Percentiles rank a stretch among this genome's conserved stretches.
These are phyloP conservation scores for Chalciporus piperatoides DNA, from an alignment of 1,284 basidiomycete genomes.

Conservation along the genomic window DNA sequence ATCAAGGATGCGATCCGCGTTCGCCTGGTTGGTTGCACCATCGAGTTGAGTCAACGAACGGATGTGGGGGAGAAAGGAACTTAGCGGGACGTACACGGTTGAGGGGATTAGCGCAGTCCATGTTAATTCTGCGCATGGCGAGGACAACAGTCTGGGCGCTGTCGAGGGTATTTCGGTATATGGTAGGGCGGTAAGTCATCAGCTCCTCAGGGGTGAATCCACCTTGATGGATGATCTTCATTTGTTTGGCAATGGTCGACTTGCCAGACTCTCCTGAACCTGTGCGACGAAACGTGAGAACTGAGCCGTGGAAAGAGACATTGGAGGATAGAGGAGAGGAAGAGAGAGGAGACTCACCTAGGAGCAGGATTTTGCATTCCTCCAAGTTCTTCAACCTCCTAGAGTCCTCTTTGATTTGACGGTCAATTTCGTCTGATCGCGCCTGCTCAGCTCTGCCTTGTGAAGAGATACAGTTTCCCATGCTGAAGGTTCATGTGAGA, in stretches of 20 bases:
- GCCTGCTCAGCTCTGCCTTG: conserved; percentile 60
- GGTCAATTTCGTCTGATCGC: conserved; percentile 70
- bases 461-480: conserved; percentile 66
- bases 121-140: conserved; percentile 86
- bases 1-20: conserved; percentile 61
- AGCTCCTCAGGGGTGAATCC: conserved; percentile 86
- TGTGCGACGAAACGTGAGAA: conserved; percentile 17
- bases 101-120: conserved; percentile 74
- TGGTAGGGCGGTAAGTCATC: conserved; percentile 71
- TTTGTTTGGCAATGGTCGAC: conserved; percentile 96
- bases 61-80: not conserved
- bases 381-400: conserved; percentile 78
- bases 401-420: conserved; percentile 68
- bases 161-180: conserved; percentile 86
- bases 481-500: conserved; percentile 22
- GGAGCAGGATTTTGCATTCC: conserved; percentile 92
- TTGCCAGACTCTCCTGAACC: conserved; percentile 82
- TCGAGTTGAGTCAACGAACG: not conserved
- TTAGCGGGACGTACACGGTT: conserved; percentile 57
- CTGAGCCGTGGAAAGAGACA: conserved; percentile 9
- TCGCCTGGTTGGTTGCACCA: conserved; percentile 34
- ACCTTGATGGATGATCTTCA: conserved; percentile 98
- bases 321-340: conserved; percentile 1
- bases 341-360: conserved; percentile 56
- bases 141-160: conserved; percentile 86